Evolutionary conservation across 768 basidiomycete species (phyloP).

Genomic region (Hortiboletus flavorubellus): DNA sequence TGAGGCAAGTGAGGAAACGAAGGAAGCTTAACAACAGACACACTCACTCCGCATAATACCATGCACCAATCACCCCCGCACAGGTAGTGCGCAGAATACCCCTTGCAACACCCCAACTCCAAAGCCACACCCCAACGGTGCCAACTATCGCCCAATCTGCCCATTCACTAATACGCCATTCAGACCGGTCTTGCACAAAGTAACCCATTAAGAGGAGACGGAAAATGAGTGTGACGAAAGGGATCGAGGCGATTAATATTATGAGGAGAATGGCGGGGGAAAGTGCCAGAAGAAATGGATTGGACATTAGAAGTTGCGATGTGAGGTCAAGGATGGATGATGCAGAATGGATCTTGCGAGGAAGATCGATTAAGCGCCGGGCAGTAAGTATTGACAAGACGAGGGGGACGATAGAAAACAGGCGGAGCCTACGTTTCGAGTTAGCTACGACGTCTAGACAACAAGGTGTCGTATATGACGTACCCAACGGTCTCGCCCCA

Average conservation of each 20-base stretch:
- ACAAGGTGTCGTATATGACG: slow-evolving; percentile 25
- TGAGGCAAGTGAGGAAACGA: slow-evolving; percentile 3
- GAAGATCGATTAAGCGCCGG: slow-evolving; percentile 68
- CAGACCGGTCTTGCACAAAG: slow-evolving; percentile 39
- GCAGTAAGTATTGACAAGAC: slow-evolving; percentile 66
- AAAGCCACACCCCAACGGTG: slow-evolving; percentile 55
- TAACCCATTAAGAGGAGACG: slow-evolving; percentile 73
- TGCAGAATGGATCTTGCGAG: slow-evolving; percentile 63
- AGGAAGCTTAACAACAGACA: background rate
- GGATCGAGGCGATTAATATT: slow-evolving; percentile 67
- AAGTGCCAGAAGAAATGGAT: slow-evolving; percentile 72
- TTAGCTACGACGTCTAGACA: slow-evolving; percentile 7
- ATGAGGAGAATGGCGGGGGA: slow-evolving; percentile 70
- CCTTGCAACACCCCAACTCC: slow-evolving; percentile 76
- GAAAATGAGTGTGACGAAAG: slow-evolving; percentile 76
- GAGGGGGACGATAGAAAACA: slow-evolving; percentile 77
- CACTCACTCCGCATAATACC: slow-evolving; percentile 77
- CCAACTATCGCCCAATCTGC: slow-evolving; percentile 71
- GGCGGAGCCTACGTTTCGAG: slow-evolving; percentile 35
- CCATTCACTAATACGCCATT: slow-evolving; percentile 58
- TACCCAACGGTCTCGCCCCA: slow-evolving; percentile 84
- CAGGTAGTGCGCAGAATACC: slow-evolving; percentile 74
- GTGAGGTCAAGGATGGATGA: slow-evolving; percentile 57
- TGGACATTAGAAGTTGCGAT: slow-evolving; percentile 63
- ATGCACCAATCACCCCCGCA: slow-evolving; percentile 83